Evolutionary conservation across 371 early-diverging fungal genomes (phyloP).

Genomic region (Batrachochytrium dendrobatidis): DNA sequence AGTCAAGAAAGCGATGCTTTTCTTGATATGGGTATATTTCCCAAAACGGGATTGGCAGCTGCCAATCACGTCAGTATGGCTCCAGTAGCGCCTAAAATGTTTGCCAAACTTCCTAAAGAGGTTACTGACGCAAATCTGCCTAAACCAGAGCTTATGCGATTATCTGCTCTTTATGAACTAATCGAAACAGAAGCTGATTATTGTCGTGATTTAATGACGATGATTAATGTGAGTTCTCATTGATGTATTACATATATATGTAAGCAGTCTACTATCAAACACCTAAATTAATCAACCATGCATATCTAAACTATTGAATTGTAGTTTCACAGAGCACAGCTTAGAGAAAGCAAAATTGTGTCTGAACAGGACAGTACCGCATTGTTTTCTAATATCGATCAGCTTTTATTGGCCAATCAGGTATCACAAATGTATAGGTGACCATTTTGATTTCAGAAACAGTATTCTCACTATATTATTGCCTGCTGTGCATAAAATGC

Average conservation of each 20-base stretch:
- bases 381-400: slow-evolving; percentile 43
- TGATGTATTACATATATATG: no score
- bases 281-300: neutral
- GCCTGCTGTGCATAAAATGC: neutral
- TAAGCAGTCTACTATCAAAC: neutral
- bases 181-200: slow-evolving; percentile 49
- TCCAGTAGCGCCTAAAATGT: slow-evolving; percentile 21
- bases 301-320: neutral
- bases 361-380: slow-evolving; percentile 25
- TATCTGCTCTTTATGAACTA: slow-evolving; percentile 45
- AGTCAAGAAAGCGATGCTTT: neutral
- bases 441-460: neutral
- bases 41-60: neutral
- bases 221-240: slow-evolving; percentile 32
- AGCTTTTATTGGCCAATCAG: slow-evolving; percentile 37
- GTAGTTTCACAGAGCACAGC: slow-evolving; percentile 33
- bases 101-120: slow-evolving; percentile 37
- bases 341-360: slow-evolving; percentile 25
- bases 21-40: neutral
- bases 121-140: slow-evolving; percentile 28
- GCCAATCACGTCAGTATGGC: neutral
- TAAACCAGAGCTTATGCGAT: slow-evolving; percentile 44
- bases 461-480: neutral
- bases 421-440: slow-evolving; percentile 4
- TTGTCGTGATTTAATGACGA: slow-evolving; percentile 35